A percentile compares a stretch with the other conserved stretches of the same genome.
phyloP scores from a whole-genome alignment of 805 yeast species.

The Metschnikowia continentalis region DNA sequence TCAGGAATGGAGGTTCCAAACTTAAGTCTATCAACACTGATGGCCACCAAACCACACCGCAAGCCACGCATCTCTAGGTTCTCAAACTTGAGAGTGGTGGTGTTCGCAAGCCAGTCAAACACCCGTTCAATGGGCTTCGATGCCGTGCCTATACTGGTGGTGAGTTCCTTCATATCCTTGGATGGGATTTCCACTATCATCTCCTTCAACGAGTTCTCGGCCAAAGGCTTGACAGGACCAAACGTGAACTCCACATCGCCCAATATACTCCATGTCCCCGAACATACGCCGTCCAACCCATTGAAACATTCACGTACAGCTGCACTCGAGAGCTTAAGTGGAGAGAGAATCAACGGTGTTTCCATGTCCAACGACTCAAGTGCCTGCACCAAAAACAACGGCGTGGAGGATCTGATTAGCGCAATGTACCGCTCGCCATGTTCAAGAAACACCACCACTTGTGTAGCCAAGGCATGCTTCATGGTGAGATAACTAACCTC shows the following conservation, averaged over 20 bases:
- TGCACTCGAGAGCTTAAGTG: not conserved
- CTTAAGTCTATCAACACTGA: slow-evolving; percentile 2
- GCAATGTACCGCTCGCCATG: slow-evolving; percentile 1
- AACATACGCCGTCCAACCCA: not conserved
- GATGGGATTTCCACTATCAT: slow-evolving; percentile 7
- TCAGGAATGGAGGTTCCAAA: not conserved
- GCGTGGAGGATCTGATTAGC: slow-evolving; percentile 5
- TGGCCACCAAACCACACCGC: slow-evolving; percentile 4
- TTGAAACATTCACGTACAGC: slow-evolving; percentile 3
- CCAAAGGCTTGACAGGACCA: slow-evolving; percentile 7
- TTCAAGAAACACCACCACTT: slow-evolving; percentile 9
- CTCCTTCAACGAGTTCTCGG: slow-evolving; percentile 8
- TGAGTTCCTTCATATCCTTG: slow-evolving; percentile 6
- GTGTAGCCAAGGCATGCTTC: slow-evolving; percentile 2
- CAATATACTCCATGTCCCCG: not conserved
- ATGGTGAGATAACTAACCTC: slow-evolving; percentile 5
- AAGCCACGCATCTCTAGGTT: slow-evolving; percentile 6
- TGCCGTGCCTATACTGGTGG: not conserved
- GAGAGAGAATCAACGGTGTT: slow-evolving; percentile 7
- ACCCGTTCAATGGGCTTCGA: slow-evolving; percentile 6
- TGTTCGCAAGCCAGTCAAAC: slow-evolving; percentile 8
- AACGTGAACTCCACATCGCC: slow-evolving; percentile 12
- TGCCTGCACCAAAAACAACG: slow-evolving; percentile 10
- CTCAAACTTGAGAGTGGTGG: slow-evolving; percentile 11
- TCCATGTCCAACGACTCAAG: slow-evolving; percentile 12